Conservation (phyloP, 495 filamentous ascomycete species). For the Penicillium cosmopolitanum region DNA sequence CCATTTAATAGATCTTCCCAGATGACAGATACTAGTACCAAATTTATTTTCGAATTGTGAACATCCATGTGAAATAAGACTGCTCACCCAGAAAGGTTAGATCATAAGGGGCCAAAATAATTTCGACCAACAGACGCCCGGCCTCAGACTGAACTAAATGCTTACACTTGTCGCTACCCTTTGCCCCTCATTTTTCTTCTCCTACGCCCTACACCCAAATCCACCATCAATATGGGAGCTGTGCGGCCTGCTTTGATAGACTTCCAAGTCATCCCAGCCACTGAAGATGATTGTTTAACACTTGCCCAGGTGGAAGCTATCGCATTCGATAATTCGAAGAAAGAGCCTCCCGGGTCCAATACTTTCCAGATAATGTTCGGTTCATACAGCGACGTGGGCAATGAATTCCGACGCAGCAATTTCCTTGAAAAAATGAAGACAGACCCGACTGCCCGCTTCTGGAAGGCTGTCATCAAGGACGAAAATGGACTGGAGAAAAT, state of each 20-base stretch:
- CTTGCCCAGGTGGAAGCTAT: not conserved
- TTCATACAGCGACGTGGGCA: not conserved
- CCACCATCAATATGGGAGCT: not conserved
- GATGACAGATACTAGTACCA: no score
- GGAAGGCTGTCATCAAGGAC: conserved; percentile 4
- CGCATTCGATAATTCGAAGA: not conserved
- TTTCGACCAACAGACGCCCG: no score
- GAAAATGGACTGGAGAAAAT: conserved; percentile 4
- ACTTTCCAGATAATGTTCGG: not conserved
- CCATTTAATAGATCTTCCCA: no score
- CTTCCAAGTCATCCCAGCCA: not conserved
- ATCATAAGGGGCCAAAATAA: no score
- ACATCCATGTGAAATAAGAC: no score
- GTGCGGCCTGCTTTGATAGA: not conserved
- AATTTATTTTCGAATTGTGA: no score
- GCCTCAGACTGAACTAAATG: no score
- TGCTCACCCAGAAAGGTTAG: no score
- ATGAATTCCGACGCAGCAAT: not conserved
- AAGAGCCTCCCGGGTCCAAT: not conserved
- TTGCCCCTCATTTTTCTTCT: not conserved
- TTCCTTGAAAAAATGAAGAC: not conserved
- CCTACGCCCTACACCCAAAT: not conserved
- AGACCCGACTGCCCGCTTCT: not conserved
- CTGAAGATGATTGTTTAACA: not conserved
- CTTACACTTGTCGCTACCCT: not conserved